Evolutionary conservation across 2,329 filamentous ascomycete species (phyloP).

Genomic region (Talaromyces sp.): DNA sequence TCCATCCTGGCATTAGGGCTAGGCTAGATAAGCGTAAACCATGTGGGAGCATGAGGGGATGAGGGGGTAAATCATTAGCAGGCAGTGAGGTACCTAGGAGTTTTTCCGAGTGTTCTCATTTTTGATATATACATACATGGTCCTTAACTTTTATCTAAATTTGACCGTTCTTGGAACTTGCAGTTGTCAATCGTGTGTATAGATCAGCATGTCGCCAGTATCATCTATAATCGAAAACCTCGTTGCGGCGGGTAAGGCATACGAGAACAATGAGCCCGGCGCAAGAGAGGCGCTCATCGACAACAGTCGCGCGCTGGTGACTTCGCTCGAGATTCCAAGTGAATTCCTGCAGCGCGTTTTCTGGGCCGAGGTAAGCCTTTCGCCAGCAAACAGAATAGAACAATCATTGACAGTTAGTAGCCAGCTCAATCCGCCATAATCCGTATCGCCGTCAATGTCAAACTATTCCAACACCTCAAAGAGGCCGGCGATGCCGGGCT

Average conservation of each 20-base stretch:
- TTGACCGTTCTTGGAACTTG: no score
- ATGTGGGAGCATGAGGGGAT: no score
- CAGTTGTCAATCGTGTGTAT: no score
- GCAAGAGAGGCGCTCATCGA: constrained; percentile 39
- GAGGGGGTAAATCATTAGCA: no score
- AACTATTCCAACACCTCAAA: constrained; percentile 34
- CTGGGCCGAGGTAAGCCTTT: constrained; percentile 37
- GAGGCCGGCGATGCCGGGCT: constrained; percentile 27
- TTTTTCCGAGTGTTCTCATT: no score
- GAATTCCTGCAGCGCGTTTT: constrained; percentile 35
- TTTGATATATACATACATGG: no score
- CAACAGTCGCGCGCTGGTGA: constrained; percentile 34
- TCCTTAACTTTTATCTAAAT: no score
- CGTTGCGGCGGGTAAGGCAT: constrained; percentile 29
- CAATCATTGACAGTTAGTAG: constrained; percentile 7
- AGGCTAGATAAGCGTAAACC: no score
- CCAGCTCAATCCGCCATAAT: constrained; percentile 35
- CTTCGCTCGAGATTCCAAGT: constrained; percentile 38
- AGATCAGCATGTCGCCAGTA: neutral
- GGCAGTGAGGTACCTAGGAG: no score
- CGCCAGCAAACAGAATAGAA: neutral
- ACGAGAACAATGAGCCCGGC: constrained; percentile 31
- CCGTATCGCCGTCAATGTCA: constrained; percentile 36
- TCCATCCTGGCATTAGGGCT: no score
- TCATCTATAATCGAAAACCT: constrained; percentile 10